These are phyloP conservation scores for Lachnellula willkommii DNA, from an alignment of 2,329 filamentous ascomycete genomes.

Conservation along the genomic window DNA sequence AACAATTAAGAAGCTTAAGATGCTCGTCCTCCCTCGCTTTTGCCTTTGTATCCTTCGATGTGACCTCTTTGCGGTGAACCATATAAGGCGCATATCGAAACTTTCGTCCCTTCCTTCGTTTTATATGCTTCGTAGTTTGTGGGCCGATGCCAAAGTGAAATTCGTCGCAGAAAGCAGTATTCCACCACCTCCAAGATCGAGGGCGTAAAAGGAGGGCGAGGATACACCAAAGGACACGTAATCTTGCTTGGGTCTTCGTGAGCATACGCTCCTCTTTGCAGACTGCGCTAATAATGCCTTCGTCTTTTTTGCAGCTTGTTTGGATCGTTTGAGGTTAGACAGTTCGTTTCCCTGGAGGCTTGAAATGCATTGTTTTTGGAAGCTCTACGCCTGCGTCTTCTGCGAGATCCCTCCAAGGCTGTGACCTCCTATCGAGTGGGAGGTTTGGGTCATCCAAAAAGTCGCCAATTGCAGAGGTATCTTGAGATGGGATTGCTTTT, in stretches of 20 bases:
- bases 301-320: too few species aligned
- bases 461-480: not conserved
- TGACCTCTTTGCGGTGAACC: constrained; percentile 2
- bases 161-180: not conserved
- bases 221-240: too few species aligned
- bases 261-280: constrained; percentile 1
- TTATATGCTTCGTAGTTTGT: not conserved
- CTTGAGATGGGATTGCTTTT: not conserved
- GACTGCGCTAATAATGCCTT: constrained; percentile 1
- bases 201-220: too few species aligned
- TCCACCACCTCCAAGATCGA: too few species aligned
- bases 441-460: constrained; percentile 1
- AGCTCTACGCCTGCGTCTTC: too few species aligned
- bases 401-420: too few species aligned
- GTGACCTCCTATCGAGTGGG: not conserved
- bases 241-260: not conserved
- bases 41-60: constrained; percentile 1
- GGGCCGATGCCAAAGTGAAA: not conserved
- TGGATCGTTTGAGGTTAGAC: too few species aligned
- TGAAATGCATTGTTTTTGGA: too few species aligned
- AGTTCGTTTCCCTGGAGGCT: too few species aligned
- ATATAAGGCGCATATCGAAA: not conserved
- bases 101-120: not conserved
- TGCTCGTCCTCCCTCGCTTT: constrained; percentile 4
- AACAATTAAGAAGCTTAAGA: constrained; percentile 1